Evolutionary conservation across 2,329 filamentous ascomycete genomes (phyloP), one percentile per base, ranked within the genome.

Genomic region (Proliferodiscus dingleyae): DNA sequence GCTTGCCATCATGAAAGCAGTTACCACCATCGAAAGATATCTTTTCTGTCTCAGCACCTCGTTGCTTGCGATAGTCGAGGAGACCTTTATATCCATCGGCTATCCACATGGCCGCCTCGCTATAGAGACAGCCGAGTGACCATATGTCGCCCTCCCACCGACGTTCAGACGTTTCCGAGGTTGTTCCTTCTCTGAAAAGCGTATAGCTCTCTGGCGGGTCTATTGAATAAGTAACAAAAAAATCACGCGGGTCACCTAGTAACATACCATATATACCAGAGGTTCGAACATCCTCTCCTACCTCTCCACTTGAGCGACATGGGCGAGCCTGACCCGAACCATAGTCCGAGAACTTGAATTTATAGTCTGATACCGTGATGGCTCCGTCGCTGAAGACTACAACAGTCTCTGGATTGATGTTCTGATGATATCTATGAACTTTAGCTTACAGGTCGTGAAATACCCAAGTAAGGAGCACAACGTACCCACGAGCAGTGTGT

Each of bases 331-430:
- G n/a, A n/a, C 41, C 49, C 9, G 59, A 23, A n/a, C 64, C 63
- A 38, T 64, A 49, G 50, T 63, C 56, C 8, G 57, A 59, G 21
- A 66, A 51, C 36, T 61, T 64, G 48, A 65, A 65, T 5, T 52
- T 37, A 47, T 54, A 59, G 19, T 58, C 52, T 13, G 51, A 56
- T n/a, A 46, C 43, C 10, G 40, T 44, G 40, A 53, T 23, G 11
- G 40, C 41, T 40, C 53, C 50, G 22, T 51, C 50, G 24, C 58
- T 58, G 3, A 55, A 32, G 11, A 63, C 61, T 7, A 61, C 41
- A 7, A 68, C 60, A 28, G 60, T 66, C 13, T 43, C 49, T 5
- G 64, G 62, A n/a, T 60, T 65, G 9, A 68, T 50, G 49, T 64
- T 57, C 36, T 60, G 55, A 52, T 68, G 66, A 26, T 54, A 56